These are phyloP conservation scores for Gloeophyllum trabeum DNA, from an alignment of 768 basidiomycete species.

Conservation along the genomic window DNA sequence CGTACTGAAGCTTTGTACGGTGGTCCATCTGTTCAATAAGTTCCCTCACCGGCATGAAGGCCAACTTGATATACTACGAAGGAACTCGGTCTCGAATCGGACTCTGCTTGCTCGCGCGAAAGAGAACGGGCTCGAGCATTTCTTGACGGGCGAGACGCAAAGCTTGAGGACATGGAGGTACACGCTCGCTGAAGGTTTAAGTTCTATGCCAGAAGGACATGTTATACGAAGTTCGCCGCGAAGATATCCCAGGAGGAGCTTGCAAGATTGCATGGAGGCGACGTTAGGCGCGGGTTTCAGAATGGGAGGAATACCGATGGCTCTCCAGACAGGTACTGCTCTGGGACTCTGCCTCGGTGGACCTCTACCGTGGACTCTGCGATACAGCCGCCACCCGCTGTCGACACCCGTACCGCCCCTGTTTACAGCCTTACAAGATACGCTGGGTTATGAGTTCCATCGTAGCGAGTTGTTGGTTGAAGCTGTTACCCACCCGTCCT, in stretches of 20 bases:
- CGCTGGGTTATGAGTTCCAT: constrained; percentile 61
- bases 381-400: constrained; percentile 29
- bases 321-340: constrained; percentile 49
- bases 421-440: constrained; percentile 45
- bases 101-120: constrained; percentile 59
- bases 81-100: constrained; percentile 56
- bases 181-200: constrained; percentile 24
- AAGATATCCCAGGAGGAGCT: constrained; percentile 49
- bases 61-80: constrained; percentile 57
- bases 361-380: constrained; percentile 49
- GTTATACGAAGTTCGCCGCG: constrained; percentile 26
- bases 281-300: constrained; percentile 68
- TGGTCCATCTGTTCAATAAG: constrained; percentile 67
- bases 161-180: constrained; percentile 51
- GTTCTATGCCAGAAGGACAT: constrained; percentile 15
- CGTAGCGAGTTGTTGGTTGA: constrained; percentile 54
- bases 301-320: constrained; percentile 60
- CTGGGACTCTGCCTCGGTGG: constrained; percentile 72
- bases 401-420: constrained; percentile 28
- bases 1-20: constrained; percentile 66
- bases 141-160: constrained; percentile 47
- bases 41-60: constrained; percentile 78
- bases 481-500: constrained; percentile 83
- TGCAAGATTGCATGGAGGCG: constrained; percentile 88
- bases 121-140: constrained; percentile 49